Evolutionary conservation across 306 rosid species (phyloP), one percentile per base, ranked within the genome.

Genomic region (Begonia loranthoides): DNA sequence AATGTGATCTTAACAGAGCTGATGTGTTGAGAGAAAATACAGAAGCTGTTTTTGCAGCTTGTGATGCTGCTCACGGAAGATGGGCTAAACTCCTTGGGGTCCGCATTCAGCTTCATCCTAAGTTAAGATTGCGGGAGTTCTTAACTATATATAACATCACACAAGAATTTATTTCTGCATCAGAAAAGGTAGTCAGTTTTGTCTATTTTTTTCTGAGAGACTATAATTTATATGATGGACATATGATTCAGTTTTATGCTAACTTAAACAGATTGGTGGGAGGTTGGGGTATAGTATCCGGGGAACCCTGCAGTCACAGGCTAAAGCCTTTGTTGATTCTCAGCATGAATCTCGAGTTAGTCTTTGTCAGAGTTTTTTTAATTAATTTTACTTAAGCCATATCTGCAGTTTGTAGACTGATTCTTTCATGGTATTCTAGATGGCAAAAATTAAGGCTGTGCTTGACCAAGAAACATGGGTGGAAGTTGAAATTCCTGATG

Each of bases 41-140:
- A 73, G 99, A 86, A 92, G 99, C 99, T 51, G 93, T 92, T 70
- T 84, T 92, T 78, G 99, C 99, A 58, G 99, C 99, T 50, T 92
- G 96, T 64, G 99, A 92, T 81, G 94, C 94, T 73, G 96, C 99
- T 64, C 99, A 92, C 66, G 99, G 99, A 71, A 80, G 99, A 78
- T 92, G 99, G 99, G 99, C 99, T 1, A 92, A 92, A 71, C 85
- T 92, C 63, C 94, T 92, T 52, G 99, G 99, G 52, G 99, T 92
- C 58, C 96, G 99, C 66, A 88, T 87, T 65, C 65, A 75, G 52
- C 87, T 92, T 53, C 99, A 92, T 79, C 99, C 99, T 12, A 92
- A 69, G 78, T 77, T 92, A 82, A 92, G 78, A 75, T 64, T 92
- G 69, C 99, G 75, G 76, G 99, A 92, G 69, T 92, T 92, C 70